Percentiles rank a stretch among this genome's conserved stretches.
These are phyloP conservation scores for Globisporangium cederbergense DNA, from an alignment of 352 stramenopile genomes.

Conservation along the genomic window DNA sequence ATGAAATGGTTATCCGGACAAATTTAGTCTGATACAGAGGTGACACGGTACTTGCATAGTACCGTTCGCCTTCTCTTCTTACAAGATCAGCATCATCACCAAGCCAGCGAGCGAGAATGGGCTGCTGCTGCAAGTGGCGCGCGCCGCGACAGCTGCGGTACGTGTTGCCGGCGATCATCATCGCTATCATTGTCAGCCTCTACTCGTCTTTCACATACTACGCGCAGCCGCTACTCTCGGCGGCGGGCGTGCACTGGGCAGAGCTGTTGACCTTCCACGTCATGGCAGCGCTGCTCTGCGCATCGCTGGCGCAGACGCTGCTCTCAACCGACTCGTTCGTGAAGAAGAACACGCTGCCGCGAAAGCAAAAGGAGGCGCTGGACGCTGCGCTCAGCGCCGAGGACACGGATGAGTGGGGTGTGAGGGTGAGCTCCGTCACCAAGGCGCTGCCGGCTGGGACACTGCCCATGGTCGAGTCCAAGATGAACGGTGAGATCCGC, in stretches of 20 bases:
- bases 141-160: constrained; percentile 49
- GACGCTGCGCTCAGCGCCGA: too few relatives aligned
- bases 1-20: too few relatives aligned
- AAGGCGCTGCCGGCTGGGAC: constrained; percentile 1
- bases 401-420: not conserved
- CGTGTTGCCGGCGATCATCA: constrained; percentile 47
- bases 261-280: constrained; percentile 56
- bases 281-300: constrained; percentile 52
- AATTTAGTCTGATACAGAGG: too few relatives aligned
- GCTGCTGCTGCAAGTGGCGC: constrained; percentile 66
- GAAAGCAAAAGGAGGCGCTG: constrained; percentile 19
- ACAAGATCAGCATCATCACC: not conserved
- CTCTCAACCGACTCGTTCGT: constrained; percentile 60
- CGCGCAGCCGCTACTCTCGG: constrained; percentile 45
- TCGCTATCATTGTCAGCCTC: constrained; percentile 54
- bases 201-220: constrained; percentile 59
- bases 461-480: constrained; percentile 43
- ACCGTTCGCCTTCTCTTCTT: too few relatives aligned
- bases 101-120: constrained; percentile 20
- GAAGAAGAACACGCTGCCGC: constrained; percentile 20
- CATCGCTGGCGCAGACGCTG: constrained; percentile 54
- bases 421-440: not conserved
- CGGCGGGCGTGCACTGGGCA: constrained; percentile 19
- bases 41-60: too few relatives aligned
- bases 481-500: constrained; percentile 63